Conservation (phyloP, 140 eudicot genomes). For the Flaveria floridana region DNA sequence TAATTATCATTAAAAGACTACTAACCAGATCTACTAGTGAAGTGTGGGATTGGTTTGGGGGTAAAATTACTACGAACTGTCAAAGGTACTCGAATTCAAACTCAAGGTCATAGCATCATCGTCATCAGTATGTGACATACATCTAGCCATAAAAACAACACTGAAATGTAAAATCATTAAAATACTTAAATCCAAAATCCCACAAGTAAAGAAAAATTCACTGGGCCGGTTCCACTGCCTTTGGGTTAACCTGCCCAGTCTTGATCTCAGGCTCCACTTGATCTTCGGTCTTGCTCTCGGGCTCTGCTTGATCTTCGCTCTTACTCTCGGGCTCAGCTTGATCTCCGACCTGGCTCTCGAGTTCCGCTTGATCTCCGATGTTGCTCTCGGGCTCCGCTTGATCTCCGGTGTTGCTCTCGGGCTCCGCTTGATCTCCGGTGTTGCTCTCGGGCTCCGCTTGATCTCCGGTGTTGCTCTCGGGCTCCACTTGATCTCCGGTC, state of each 20-base stretch:
- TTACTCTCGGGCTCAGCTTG: constrained; percentile 13
- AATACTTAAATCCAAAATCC: constrained; percentile 16
- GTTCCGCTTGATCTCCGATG: neutral
- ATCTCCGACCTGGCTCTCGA: neutral
- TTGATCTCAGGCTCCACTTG: constrained; percentile 13
- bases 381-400: neutral
- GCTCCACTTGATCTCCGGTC: constrained; percentile 6
- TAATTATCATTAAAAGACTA: no score
- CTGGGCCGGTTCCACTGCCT: constrained; percentile 15
- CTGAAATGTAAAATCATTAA: neutral
- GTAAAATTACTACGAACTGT: neutral
- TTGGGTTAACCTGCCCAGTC: constrained; percentile 16
- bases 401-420: neutral
- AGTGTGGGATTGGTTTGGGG: no score
- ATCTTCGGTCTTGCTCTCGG: neutral
- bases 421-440: constrained; percentile 12
- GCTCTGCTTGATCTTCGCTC: neutral
- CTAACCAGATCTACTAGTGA: no score
- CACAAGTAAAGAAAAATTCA: constrained; percentile 1
- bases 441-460: constrained; percentile 8
- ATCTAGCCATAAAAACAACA: constrained; percentile 22
- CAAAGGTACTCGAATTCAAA: neutral
- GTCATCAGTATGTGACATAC: constrained; percentile 16
- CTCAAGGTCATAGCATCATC: constrained; percentile 17
- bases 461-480: constrained; percentile 26